Evolutionary conservation across 164 flowering plant species (phyloP).

Genomic region (Warburgia ugandensis): DNA sequence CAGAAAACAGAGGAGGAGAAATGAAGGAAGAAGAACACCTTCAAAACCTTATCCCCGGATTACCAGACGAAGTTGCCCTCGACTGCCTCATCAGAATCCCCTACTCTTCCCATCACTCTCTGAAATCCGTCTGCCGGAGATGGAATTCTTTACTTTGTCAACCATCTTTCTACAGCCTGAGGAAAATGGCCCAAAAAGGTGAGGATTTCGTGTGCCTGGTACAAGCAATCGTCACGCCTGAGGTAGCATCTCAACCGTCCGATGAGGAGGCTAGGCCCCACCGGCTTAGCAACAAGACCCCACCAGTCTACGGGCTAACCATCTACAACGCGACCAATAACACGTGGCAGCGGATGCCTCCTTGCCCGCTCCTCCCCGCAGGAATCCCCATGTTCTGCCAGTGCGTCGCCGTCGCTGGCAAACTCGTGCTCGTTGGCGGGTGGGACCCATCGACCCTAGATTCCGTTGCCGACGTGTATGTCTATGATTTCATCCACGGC

Average conservation of each 20-base stretch:
- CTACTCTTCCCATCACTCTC: constrained; percentile 9
- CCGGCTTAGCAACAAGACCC: neutral
- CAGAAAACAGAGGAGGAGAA: neutral
- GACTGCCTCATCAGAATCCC: constrained; percentile 27
- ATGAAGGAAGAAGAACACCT: neutral
- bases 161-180: constrained; percentile 9
- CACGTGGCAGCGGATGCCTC: constrained; percentile 17
- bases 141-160: constrained; percentile 19
- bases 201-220: constrained; percentile 31
- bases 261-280: too few species aligned
- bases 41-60: constrained; percentile 16
- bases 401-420: constrained; percentile 20
- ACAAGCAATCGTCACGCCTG: constrained; percentile 21
- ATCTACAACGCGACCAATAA: constrained; percentile 10
- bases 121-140: constrained; percentile 22
- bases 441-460: constrained; percentile 28
- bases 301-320: constrained; percentile 18
- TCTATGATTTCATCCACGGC: constrained; percentile 13
- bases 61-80: constrained; percentile 28
- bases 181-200: constrained; percentile 8
- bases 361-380: neutral
- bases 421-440: constrained; percentile 29
- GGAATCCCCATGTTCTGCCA: constrained; percentile 29
- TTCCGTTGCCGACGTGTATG: constrained; percentile 19
- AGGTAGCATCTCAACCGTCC: neutral